phyloP scores from a whole-genome alignment of 1,139 yeast genomes.

The Geotrichum restrictum region DNA sequence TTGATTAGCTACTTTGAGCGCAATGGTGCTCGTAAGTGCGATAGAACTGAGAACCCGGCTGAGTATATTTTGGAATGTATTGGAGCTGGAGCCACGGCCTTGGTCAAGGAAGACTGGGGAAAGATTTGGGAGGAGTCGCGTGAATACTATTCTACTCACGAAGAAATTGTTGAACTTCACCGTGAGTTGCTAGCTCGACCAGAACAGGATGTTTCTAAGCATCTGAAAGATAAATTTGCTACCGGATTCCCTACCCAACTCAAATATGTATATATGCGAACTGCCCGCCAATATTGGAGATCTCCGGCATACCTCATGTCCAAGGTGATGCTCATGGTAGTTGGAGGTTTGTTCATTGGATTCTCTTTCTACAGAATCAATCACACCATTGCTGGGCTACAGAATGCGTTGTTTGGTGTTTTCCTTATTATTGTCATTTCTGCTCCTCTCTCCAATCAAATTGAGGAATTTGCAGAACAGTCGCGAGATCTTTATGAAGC shows the following conservation, averaged over 20 bases:
- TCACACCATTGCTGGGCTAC: conserved; percentile 49
- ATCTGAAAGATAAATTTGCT: conserved; percentile 30
- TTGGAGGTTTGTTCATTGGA: conserved; percentile 51
- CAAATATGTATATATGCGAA: conserved; percentile 38
- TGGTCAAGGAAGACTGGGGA: conserved; percentile 56
- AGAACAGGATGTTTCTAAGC: conserved; percentile 29
- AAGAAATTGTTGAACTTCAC: conserved; percentile 43
- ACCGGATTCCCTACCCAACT: conserved; percentile 38
- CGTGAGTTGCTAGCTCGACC: conserved; percentile 28
- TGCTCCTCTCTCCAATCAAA: conserved; percentile 55
- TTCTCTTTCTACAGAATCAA: conserved; percentile 54
- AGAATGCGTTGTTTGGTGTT: conserved; percentile 49
- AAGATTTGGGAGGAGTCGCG: conserved; percentile 59
- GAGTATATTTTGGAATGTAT: conserved; percentile 75
- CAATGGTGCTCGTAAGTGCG: conserved; percentile 62
- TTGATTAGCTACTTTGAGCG: conserved; percentile 62
- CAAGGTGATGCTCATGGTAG: conserved; percentile 28
- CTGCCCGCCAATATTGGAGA: conserved; percentile 42
- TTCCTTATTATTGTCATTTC: conserved; percentile 50
- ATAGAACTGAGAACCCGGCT: conserved; percentile 65
- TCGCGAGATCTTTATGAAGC: conserved; percentile 58
- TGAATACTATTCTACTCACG: conserved; percentile 45
- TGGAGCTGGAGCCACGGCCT: conserved; percentile 72
- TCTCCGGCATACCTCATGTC: conserved; percentile 34
- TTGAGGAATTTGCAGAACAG: conserved; percentile 53